Percentiles rank a stretch among this genome's conserved stretches.
Conservation (phyloP, 768 basidiomycete species). For the Nevesoporus exiguus region DNA sequence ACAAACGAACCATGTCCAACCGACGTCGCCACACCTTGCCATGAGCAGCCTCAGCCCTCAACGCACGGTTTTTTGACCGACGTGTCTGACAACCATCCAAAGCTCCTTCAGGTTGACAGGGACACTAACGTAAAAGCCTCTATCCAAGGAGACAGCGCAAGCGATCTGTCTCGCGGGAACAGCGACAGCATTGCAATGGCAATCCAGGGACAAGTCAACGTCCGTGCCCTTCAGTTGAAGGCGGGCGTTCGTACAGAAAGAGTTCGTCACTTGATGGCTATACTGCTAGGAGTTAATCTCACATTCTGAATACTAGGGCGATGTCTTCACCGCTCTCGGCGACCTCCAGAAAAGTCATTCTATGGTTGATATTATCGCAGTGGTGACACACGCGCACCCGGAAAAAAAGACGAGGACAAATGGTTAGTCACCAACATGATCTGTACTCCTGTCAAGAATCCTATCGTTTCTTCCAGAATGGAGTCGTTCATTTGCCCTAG, state of each 20-base stretch:
- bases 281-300: background rate
- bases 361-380: slow-evolving; percentile 30
- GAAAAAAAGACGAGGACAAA: slow-evolving; percentile 20
- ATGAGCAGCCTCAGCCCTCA: slow-evolving; percentile 3
- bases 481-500: slow-evolving; percentile 41
- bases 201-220: background rate
- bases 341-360: slow-evolving; percentile 12
- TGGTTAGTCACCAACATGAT: slow-evolving; percentile 21
- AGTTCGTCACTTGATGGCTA: slow-evolving; percentile 14
- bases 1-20: background rate
- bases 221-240: slow-evolving; percentile 4
- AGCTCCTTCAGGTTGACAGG: background rate
- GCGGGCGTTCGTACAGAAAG: slow-evolving; percentile 29
- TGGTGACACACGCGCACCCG: slow-evolving; percentile 23
- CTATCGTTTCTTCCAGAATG: slow-evolving; percentile 39
- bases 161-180: background rate
- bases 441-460: background rate
- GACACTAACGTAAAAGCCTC: background rate
- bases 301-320: slow-evolving; percentile 20
- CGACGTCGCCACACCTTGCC: background rate
- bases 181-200: background rate
- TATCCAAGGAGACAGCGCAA: background rate
- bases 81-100: background rate
- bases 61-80: background rate
- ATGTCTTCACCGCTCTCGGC: slow-evolving; percentile 20